Conservation (phyloP, 2,329 filamentous ascomycete species). For the Sporothrix schenckii region DNA sequence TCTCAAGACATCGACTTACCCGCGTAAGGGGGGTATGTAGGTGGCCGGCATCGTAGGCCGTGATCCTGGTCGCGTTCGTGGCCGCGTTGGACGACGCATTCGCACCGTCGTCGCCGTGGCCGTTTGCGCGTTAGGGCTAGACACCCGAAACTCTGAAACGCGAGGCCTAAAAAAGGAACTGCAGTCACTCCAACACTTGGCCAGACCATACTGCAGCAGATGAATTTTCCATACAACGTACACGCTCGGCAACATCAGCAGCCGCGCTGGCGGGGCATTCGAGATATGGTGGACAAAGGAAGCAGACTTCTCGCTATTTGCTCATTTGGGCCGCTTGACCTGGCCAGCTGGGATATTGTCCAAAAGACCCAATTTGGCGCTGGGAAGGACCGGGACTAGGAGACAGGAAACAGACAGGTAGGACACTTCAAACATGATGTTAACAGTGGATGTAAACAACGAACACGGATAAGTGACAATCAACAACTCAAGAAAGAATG, state of each 20-base stretch:
- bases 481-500: not conserved
- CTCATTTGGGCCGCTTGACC: constrained; percentile 28
- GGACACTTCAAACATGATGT: not conserved
- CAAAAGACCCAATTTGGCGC: constrained; percentile 14
- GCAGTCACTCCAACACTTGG: not conserved
- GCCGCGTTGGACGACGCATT: constrained; percentile 30
- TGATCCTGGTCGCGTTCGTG: constrained; percentile 30
- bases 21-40: constrained; percentile 13
- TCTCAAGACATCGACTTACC: constrained; percentile 8
- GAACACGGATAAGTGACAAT: not conserved
- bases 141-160: constrained; percentile 30
- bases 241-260: constrained; percentile 28
- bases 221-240: not conserved
- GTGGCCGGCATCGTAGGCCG: constrained; percentile 15
- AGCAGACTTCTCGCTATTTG: constrained; percentile 19
- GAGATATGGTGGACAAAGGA: not conserved
- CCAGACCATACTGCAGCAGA: not conserved
- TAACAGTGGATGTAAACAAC: not conserved
- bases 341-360: constrained; percentile 13
- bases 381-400: not conserved
- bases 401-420: not conserved
- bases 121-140: constrained; percentile 15
- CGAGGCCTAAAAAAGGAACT: constrained; percentile 19
- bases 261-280: constrained; percentile 22
- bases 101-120: constrained; percentile 7